Percentiles rank a stretch among this genome's conserved stretches.
phyloP scores from a whole-genome alignment of 2,329 filamentous ascomycete genomes.

The Bipolaris cookei region DNA sequence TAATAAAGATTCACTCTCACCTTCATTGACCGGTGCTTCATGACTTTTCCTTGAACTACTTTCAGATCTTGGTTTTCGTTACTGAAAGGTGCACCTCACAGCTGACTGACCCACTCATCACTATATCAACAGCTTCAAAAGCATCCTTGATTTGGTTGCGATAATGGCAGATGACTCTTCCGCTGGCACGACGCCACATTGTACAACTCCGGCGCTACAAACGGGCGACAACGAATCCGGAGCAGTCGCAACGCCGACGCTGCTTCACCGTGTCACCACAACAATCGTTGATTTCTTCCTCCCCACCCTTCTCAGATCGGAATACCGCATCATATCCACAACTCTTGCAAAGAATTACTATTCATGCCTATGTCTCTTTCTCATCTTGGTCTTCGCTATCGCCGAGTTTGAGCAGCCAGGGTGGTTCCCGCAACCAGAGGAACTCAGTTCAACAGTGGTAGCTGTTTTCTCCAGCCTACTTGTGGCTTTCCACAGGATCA shows the following conservation, averaged over 20 bases:
- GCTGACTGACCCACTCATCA: not conserved
- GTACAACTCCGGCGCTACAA: not conserved
- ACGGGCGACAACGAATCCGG: not conserved
- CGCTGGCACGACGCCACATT: not conserved
- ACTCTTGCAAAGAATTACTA: not conserved
- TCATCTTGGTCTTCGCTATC: not conserved
- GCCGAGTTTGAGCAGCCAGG: constrained; percentile 16
- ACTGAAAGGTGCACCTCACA: not conserved
- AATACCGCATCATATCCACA: not conserved
- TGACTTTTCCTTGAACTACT: not conserved
- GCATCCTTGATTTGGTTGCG: not conserved
- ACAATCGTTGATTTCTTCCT: not conserved
- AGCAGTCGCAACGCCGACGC: not conserved
- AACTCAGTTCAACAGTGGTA: constrained; percentile 1
- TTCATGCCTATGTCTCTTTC: not conserved
- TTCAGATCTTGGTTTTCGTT: not conserved
- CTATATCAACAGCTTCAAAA: not conserved
- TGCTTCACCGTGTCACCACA: not conserved
- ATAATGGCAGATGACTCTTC: not conserved
- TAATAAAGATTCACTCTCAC: not conserved
- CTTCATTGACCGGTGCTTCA: not conserved
- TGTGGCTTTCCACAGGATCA: not conserved
- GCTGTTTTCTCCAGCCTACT: not conserved
- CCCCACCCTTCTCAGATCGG: constrained; percentile 4
- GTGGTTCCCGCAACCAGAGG: constrained; percentile 2